A percentile compares a stretch with the other conserved stretches of the same genome.
Conservation (phyloP, 768 basidiomycete genomes). For the Leccinum subgranulosum region DNA sequence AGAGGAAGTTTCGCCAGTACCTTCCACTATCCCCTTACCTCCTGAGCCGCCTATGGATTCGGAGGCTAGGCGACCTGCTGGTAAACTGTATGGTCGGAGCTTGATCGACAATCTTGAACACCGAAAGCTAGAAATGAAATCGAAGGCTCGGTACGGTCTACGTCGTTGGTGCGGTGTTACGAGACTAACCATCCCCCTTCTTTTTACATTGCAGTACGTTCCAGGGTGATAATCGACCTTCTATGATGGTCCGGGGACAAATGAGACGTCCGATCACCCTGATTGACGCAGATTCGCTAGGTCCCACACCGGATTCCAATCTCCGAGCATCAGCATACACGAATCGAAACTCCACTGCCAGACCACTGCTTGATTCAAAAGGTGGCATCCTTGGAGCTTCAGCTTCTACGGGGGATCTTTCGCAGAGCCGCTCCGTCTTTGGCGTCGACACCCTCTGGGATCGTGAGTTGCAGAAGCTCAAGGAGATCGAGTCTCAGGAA, state of each 20-base stretch:
- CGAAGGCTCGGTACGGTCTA: constrained; percentile 71
- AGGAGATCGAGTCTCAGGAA: constrained; percentile 71
- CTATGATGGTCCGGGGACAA: constrained; percentile 82
- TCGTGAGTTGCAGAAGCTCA: constrained; percentile 77
- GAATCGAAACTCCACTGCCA: constrained; percentile 53
- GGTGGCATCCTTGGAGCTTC: constrained; percentile 35
- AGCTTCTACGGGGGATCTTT: constrained; percentile 31
- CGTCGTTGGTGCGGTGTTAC: not conserved
- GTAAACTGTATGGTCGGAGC: constrained; percentile 83
- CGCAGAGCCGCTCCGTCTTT: constrained; percentile 75
- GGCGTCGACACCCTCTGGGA: constrained; percentile 95
- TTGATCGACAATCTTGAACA: constrained; percentile 87
- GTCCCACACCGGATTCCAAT: constrained; percentile 43
- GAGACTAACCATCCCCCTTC: constrained; percentile 2
- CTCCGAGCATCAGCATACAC: constrained; percentile 41
- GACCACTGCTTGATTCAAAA: constrained; percentile 67
- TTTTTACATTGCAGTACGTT: constrained; percentile 58
- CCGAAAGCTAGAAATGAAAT: constrained; percentile 78
- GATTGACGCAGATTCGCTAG: constrained; percentile 67
- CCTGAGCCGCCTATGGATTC: constrained; percentile 32
- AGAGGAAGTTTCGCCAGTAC: constrained; percentile 35
- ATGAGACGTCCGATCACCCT: constrained; percentile 59
- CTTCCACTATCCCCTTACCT: constrained; percentile 29
- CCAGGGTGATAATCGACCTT: constrained; percentile 81
- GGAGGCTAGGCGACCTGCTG: constrained; percentile 53